phyloP scores from a whole-genome alignment of 345 rosid genomes.

The Gossypium anomalum region DNA sequence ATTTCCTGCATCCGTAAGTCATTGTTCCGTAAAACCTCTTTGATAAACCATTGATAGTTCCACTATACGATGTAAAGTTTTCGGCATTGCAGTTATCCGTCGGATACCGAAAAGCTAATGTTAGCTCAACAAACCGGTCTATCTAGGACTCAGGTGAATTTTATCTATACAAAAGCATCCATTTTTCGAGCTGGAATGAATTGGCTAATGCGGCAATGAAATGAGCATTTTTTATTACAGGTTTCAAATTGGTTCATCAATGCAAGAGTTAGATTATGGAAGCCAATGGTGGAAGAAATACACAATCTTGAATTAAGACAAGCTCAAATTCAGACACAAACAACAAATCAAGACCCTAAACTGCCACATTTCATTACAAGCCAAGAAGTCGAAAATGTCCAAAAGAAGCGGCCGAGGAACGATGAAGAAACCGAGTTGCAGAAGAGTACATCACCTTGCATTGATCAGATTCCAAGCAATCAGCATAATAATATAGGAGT shows the following conservation, averaged over 20 bases:
- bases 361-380: neutral
- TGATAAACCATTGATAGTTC: neutral
- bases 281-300: conserved; percentile 48
- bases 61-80: neutral
- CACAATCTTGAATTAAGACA: conserved; percentile 32
- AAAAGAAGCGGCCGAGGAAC: conserved; percentile 20
- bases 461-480: neutral
- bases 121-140: conserved; percentile 40
- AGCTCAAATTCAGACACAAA: conserved; percentile 17
- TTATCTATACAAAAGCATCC: neutral
- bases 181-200: neutral
- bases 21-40: neutral
- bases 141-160: conserved; percentile 36
- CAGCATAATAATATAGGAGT: neutral
- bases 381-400: conserved; percentile 6
- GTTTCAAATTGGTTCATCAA: conserved; percentile 49
- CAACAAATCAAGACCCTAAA: conserved; percentile 3
- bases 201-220: neutral
- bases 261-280: conserved; percentile 46
- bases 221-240: conserved; percentile 18
- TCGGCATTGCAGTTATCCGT: conserved; percentile 29
- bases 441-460: neutral
- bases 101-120: conserved; percentile 38
- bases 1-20: conserved; percentile 43
- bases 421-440: neutral